phyloP scores from a whole-genome alignment of 371 early-diverging fungal species.

The Mortierella sp. region DNA sequence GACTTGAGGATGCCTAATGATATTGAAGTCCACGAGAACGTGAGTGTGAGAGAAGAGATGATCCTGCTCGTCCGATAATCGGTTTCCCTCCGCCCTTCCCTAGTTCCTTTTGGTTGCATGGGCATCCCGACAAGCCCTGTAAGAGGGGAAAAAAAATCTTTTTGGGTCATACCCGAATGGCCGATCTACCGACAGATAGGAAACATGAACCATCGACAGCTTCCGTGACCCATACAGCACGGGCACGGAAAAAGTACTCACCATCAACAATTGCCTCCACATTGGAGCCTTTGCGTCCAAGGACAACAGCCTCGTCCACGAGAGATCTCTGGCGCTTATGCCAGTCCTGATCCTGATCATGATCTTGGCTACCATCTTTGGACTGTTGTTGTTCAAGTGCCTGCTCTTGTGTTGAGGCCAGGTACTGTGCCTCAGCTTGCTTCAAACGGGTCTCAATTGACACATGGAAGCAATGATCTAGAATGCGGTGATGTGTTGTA shows the following conservation, averaged over 20 bases:
- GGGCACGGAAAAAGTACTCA: conserved; percentile 7
- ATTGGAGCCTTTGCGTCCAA: conserved; percentile 52
- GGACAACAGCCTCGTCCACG: conserved; percentile 49
- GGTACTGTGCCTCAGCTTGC: conserved; percentile 57
- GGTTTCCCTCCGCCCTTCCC: neutral
- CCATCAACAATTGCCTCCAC: conserved; percentile 51
- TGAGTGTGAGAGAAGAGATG: neutral
- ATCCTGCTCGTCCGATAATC: too few relatives aligned
- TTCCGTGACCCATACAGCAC: neutral
- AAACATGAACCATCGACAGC: neutral
- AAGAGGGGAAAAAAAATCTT: conserved; percentile 3
- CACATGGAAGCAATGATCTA: conserved; percentile 67
- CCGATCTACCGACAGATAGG: neutral
- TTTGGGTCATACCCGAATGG: conserved; percentile 19
- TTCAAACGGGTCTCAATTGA: conserved; percentile 68
- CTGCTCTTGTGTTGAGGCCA: conserved; percentile 42
- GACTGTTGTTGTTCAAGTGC: conserved; percentile 22
- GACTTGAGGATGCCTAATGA: conserved; percentile 63
- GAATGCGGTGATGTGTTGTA: conserved; percentile 69
- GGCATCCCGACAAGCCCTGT: neutral
- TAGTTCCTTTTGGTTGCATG: neutral
- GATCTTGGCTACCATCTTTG: neutral
- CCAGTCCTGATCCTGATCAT: conserved; percentile 28
- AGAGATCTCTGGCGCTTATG: conserved; percentile 37
- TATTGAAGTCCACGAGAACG: neutral